phyloP scores from a whole-genome alignment of 345 rosid genomes.

The Aethionema arabicum region DNA sequence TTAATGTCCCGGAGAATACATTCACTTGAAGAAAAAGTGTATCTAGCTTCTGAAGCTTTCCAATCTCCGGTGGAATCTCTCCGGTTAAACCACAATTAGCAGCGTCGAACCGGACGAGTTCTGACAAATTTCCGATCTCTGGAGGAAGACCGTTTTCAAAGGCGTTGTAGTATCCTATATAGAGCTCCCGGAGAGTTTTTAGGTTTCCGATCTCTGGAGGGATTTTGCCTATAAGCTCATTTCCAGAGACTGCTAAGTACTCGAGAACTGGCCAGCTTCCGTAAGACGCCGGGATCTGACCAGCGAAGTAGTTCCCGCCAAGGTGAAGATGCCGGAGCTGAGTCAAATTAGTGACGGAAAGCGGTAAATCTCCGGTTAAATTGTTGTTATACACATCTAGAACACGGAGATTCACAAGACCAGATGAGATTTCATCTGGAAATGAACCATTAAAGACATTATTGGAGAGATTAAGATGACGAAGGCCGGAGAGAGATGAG shows the following conservation, averaged over 20 bases:
- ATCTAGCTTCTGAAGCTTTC: conserved; percentile 67
- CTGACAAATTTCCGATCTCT: conserved; percentile 76
- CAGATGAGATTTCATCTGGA: conserved; percentile 52
- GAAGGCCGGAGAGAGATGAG: conserved; percentile 57
- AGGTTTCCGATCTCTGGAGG: conserved; percentile 83
- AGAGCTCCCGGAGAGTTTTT: conserved; percentile 57
- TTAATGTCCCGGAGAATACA: conserved; percentile 57
- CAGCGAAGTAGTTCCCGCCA: conserved; percentile 81
- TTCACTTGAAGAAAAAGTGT: conserved; percentile 88
- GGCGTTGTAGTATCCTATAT: conserved; percentile 78
- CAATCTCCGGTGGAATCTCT: conserved; percentile 63
- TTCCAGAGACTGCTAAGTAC: conserved; percentile 76
- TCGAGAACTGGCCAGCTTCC: conserved; percentile 69
- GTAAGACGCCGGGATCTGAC: conserved; percentile 67
- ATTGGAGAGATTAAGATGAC: conserved; percentile 69
- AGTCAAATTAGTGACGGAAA: conserved; percentile 58
- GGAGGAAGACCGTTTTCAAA: conserved; percentile 64
- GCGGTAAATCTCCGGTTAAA: conserved; percentile 70
- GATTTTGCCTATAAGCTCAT: conserved; percentile 66
- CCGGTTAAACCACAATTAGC: conserved; percentile 69
- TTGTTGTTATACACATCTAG: conserved; percentile 95
- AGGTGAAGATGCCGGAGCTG: conserved; percentile 76
- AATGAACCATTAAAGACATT: conserved; percentile 74
- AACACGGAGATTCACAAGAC: conserved; percentile 59
- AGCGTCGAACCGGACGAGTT: conserved; percentile 62